A percentile compares a stretch with the other conserved stretches of the same genome.
Conservation (phyloP, 345 rosid species). For the Eucalyptus sp. region DNA sequence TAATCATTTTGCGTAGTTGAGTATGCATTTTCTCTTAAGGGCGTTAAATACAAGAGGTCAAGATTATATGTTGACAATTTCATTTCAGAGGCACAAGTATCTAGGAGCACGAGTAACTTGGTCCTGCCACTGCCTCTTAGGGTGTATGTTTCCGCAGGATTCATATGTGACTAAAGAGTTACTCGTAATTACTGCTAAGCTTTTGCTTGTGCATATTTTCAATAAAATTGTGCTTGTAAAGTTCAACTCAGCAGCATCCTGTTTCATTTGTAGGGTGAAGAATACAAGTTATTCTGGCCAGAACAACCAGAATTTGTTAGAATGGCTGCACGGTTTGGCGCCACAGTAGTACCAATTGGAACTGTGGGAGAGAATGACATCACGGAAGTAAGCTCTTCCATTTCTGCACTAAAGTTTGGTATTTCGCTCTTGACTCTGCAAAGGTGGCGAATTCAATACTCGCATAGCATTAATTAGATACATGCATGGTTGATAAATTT, state of each 20-base stretch:
- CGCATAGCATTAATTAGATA: not conserved
- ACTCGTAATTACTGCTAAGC: not conserved
- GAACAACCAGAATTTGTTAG: constrained; percentile 64
- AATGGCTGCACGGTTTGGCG: constrained; percentile 73
- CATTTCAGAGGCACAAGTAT: not conserved
- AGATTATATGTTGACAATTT: not conserved
- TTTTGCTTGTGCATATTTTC: not conserved
- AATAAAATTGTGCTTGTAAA: not conserved
- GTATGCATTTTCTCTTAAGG: not conserved
- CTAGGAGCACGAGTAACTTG: not conserved
- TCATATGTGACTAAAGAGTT: not conserved
- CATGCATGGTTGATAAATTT: not conserved
- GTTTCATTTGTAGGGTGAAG: constrained; percentile 35
- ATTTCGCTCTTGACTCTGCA: not conserved
- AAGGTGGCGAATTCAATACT: not conserved
- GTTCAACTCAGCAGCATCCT: not conserved
- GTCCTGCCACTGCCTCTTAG: not conserved
- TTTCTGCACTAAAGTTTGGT: not conserved
- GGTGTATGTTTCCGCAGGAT: not conserved
- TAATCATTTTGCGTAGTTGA: not conserved
- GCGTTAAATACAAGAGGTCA: not conserved
- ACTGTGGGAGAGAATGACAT: constrained; percentile 76
- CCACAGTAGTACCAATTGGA: constrained; percentile 66
- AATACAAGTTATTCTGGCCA: constrained; percentile 67
- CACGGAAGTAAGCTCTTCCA: constrained; percentile 27